Conservation (phyloP, 176 grass and related monocot species). For the maize (Zea mays) region DNA sequence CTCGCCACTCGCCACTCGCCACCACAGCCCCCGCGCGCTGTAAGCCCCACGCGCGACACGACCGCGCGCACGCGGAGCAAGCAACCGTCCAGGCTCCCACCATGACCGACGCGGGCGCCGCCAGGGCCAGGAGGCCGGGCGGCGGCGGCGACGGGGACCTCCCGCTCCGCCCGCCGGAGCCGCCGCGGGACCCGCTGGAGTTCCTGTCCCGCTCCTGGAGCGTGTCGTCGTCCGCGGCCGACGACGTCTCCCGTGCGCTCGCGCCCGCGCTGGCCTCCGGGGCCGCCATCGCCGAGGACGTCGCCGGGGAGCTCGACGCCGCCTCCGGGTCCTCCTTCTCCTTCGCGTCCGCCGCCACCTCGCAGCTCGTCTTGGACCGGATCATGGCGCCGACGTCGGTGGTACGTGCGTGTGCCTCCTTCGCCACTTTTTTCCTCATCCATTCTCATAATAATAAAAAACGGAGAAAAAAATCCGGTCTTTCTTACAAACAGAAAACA, state of each 20-base stretch:
- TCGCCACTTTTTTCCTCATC: background rate
- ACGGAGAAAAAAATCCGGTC: slow-evolving; percentile 21
- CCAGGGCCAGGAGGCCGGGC: background rate
- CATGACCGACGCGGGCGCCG: slow-evolving; percentile 26
- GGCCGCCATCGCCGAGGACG: slow-evolving; percentile 52
- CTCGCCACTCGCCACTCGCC: background rate
- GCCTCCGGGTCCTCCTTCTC: slow-evolving; percentile 79
- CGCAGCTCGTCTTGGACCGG: slow-evolving; percentile 84
- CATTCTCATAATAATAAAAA: no score
- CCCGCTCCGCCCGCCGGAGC: slow-evolving; percentile 45
- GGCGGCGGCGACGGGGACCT: background rate
- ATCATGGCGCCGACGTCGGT: slow-evolving; percentile 88
- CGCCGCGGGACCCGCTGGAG: slow-evolving; percentile 69
- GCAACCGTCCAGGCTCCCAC: slow-evolving; percentile 19
- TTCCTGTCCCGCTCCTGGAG: slow-evolving; percentile 92
- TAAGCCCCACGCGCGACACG: slow-evolving; percentile 11
- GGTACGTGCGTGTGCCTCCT: background rate
- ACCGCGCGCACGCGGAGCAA: slow-evolving; percentile 13
- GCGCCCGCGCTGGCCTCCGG: slow-evolving; percentile 33
- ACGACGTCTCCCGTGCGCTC: slow-evolving; percentile 64
- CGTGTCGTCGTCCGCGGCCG: slow-evolving; percentile 61
- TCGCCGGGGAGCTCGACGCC: slow-evolving; percentile 61
- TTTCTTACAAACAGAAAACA: slow-evolving; percentile 1
- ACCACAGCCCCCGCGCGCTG: slow-evolving; percentile 6
- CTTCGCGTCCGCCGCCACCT: slow-evolving; percentile 84